Base-by-base conservation (phyloP, 441 rosid genomes). In the Jatropha podagrica region DNA sequence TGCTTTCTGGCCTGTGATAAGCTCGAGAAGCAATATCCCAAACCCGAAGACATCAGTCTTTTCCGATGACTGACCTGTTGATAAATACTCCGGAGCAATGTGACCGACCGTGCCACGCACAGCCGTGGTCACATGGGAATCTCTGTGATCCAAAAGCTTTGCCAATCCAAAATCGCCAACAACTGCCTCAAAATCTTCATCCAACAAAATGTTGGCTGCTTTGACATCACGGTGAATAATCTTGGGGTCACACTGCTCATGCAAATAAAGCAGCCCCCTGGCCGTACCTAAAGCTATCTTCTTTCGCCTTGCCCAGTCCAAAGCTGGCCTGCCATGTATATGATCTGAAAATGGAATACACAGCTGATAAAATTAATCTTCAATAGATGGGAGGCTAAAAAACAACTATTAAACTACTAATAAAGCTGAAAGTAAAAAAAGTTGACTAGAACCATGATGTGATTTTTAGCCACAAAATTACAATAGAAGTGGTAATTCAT, bases 101-200 rank as follows among this genome's bases (percentile, higher is more conserved):
- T 95, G 99, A 48, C 99, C 99, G 0, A 90, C 88, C 0, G 99
- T 95, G 80, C 99, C 99, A 67, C 98, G 96, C 37, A 95, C 98
- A 0, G 96, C 95, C 2, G 99, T 95, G 44, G 98, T 95, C 64
- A 95, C 98, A 0, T 95, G 98, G 20, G 98, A 89, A 71, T 95
- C 99, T 68, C 90, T 86, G 85, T 95, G 98, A 79, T 93, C 98
- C 77, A 95, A 74, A 80, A 95, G 98, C 91, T 95, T 95, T 54
- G 99, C 99, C 80, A 95, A 74, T 74, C 99, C 99, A 37, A 95
- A 93, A 85, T 95, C 99, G n/a, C 99, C 99, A 51, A 95, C 99
- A 46, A 95, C 92, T 18, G 98, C 99, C 79, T 95, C 99, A 76
- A 93, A 93, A 70, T 91, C 98, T 74, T 88, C 96, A 72, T 95